These are phyloP conservation scores for Auxenochlorella protothecoides DNA, from an alignment of 139 green algal genomes.

Conservation along the genomic window DNA sequence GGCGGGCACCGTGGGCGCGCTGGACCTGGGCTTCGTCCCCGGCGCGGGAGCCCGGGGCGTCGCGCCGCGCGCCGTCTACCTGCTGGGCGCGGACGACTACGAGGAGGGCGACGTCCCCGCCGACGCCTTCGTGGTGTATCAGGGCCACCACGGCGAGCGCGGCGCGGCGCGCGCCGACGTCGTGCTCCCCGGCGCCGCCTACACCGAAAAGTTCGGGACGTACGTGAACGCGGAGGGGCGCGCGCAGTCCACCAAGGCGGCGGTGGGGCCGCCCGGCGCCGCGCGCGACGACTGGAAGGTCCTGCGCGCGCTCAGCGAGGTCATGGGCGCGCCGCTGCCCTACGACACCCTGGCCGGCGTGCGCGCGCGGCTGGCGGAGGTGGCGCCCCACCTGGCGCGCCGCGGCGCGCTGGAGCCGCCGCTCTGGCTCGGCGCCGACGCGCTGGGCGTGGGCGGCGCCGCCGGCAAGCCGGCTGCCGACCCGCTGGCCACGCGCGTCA, in stretches of 20 bases:
- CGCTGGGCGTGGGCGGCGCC: conserved; percentile 5
- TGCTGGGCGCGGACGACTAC: conserved; percentile 87
- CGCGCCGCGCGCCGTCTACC: conserved; percentile 80
- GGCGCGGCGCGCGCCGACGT: conserved; percentile 84
- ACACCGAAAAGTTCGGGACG: conserved; percentile 77
- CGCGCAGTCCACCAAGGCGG: conserved; percentile 75
- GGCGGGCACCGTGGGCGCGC: conserved; percentile 73
- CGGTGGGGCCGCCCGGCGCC: conserved; percentile 58
- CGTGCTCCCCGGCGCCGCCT: conserved; percentile 82
- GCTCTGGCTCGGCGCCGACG: conserved; percentile 81
- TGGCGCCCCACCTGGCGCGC: conserved; percentile 66
- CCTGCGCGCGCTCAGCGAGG: conserved; percentile 70
- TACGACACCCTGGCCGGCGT: conserved; percentile 73
- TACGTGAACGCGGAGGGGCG: conserved; percentile 92
- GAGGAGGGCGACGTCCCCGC: conserved; percentile 59
- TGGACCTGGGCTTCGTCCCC: conserved; percentile 93
- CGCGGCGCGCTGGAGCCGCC: conserved; percentile 55
- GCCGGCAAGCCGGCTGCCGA: conserved; percentile 5
- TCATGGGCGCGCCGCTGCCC: conserved; percentile 64
- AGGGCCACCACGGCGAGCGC: conserved; percentile 90
- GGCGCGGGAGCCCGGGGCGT: conserved; percentile 22
- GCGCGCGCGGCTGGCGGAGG: conserved; percentile 57
- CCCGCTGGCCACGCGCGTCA: conserved; percentile 53
- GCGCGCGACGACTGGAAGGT: conserved; percentile 95
- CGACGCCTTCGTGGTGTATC: conserved; percentile 92